Evolutionary conservation across 1,284 basidiomycete genomes (phyloP), one percentile per base, ranked within the genome.

Genomic region (Papiliotrema nemorosa): DNA sequence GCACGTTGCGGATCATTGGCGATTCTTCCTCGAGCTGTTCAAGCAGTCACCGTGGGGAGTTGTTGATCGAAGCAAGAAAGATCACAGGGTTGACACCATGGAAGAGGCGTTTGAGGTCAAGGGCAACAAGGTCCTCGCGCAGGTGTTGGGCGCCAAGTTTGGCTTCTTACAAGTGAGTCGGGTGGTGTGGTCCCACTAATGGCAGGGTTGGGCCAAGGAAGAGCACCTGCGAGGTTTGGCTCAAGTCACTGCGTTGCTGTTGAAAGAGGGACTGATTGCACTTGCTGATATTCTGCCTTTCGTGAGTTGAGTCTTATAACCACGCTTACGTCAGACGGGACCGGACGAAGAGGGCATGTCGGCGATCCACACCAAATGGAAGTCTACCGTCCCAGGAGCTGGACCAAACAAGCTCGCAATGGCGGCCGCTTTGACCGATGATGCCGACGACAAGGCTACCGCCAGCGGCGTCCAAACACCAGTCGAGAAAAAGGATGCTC

Each of bases 141-240:
- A 97, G 72, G 86, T 97, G 1, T 78, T 99, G 13, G 94, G 94
- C 20, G 97, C 97, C 81, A 97, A 98, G 70, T 96, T 96, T 66
- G 80, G 81, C 10, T 85, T 87, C 72, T 97, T 94, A 73, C 85
- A 90, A 75, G 88, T 88, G 57, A 47, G 6, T 31, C 38, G 54
- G 25, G 31, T 24, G 13, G 9, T 9, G 7, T 7, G 29, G 29
- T 43, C 22, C 4, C 9, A 26, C 25, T 41, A 3, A 38, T 36
- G 10, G 13, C 60, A 69, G 60, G 87, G 78, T 24, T 66, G 78
- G 27, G 84, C 85, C 35, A 78, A 80, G 7, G 70, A 76, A 16
- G 57, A 7, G 7, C 29, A 31, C 9, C 14, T 31, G 29, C 29
- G 29, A 31, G 29, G 29, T 7, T 14, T 31, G 29, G 29, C 29